A percentile compares a stretch with the other conserved stretches of the same genome.
Evolutionary conservation across 2,329 filamentous ascomycete genomes (phyloP).

Genomic region (Colletotrichum musae): DNA sequence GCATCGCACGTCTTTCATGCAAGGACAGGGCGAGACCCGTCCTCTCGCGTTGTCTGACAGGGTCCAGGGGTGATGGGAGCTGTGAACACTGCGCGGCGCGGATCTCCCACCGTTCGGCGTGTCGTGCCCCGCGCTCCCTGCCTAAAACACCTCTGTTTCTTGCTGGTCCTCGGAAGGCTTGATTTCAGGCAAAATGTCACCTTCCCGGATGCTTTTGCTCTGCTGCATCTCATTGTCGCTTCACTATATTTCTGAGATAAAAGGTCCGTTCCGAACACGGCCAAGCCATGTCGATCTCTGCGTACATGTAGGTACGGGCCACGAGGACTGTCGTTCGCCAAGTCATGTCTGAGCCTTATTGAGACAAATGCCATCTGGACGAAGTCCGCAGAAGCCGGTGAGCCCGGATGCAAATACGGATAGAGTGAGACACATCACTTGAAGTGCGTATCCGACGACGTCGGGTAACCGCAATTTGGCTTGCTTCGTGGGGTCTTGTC

Average conservation of each 20-base stretch:
- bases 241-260: neutral
- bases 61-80: conserved; percentile 21
- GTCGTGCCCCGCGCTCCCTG: conserved; percentile 23
- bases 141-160: conserved; percentile 20
- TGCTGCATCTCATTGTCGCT: conserved; percentile 21
- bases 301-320: conserved; percentile 15
- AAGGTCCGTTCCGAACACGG: conserved; percentile 31
- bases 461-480: conserved; percentile 6
- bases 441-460: neutral
- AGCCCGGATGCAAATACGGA: neutral
- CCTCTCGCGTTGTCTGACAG: conserved; percentile 10
- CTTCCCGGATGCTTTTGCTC: conserved; percentile 4
- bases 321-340: conserved; percentile 15
- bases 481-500: conserved; percentile 2
- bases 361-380: conserved; percentile 1
- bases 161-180: conserved; percentile 6
- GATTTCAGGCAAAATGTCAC: conserved; percentile 25
- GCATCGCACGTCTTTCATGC: conserved; percentile 26
- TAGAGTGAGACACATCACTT: neutral
- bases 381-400: neutral
- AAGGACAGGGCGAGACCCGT: conserved; percentile 23
- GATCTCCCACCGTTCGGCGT: conserved; percentile 21
- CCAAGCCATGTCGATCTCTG: conserved; percentile 26
- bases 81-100: neutral
- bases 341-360: conserved; percentile 19